phyloP scores from a whole-genome alignment of 2,329 filamentous ascomycete genomes.

The Tolypocladium ovalisporum region DNA sequence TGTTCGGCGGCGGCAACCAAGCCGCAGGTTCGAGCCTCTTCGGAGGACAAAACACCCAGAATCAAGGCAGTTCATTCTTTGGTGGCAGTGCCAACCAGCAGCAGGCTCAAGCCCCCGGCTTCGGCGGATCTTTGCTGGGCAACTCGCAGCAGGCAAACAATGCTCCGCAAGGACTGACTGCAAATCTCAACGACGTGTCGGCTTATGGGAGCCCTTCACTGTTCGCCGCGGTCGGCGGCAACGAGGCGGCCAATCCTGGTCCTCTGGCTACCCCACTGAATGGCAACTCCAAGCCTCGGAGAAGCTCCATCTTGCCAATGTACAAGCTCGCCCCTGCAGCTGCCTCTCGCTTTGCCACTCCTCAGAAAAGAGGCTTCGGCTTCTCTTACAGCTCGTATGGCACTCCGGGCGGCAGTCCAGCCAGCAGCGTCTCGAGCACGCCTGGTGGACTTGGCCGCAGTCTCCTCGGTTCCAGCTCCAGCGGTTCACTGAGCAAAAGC shows the following conservation, averaged over 20 bases:
- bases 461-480: slow-evolving; percentile 53
- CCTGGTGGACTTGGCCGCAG: slow-evolving; percentile 58
- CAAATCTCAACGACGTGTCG: slow-evolving; percentile 71
- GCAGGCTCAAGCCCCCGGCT: slow-evolving; percentile 31
- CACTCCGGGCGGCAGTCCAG: slow-evolving; percentile 60
- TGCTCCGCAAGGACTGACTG: slow-evolving; percentile 58
- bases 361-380: slow-evolving; percentile 78
- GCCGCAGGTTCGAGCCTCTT: slow-evolving; percentile 42
- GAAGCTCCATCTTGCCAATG: slow-evolving; percentile 70
- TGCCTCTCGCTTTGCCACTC: slow-evolving; percentile 69
- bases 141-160: slow-evolving; percentile 34
- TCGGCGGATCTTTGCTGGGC: slow-evolving; percentile 49
- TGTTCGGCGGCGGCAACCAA: slow-evolving; percentile 41
- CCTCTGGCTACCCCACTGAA: slow-evolving; percentile 85
- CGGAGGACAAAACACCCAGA: slow-evolving; percentile 34
- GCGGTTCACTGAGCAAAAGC: slow-evolving; percentile 71
- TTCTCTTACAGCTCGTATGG: slow-evolving; percentile 91
- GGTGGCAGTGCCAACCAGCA: slow-evolving; percentile 35
- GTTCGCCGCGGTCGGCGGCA: slow-evolving; percentile 61
- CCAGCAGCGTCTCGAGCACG: slow-evolving; percentile 54
- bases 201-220: slow-evolving; percentile 85
- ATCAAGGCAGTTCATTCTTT: slow-evolving; percentile 32
- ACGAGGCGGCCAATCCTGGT: slow-evolving; percentile 60
- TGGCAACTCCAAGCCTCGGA: slow-evolving; percentile 62
- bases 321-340: slow-evolving; percentile 79